Base-by-base conservation (phyloP, 768 basidiomycete species). In the Naganishia randhawae region DNA sequence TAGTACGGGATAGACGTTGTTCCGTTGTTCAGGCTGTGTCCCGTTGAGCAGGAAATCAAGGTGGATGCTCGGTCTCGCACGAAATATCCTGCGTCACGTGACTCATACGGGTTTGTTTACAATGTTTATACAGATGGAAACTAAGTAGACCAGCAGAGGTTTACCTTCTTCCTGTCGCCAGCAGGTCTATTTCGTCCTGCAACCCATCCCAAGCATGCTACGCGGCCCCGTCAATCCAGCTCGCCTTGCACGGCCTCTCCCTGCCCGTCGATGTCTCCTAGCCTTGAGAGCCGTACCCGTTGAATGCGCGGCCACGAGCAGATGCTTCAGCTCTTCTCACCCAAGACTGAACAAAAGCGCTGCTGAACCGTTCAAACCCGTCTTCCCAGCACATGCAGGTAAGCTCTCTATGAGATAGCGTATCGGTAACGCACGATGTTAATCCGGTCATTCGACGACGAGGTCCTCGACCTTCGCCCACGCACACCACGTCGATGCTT, bases 401-500 rank as follows among this genome's bases (percentile, higher is more conserved):
- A n/a, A 2, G 57, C 9, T 19, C 7, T 9, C 31, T 11, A 42
- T 50, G 22, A 4, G n/a, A n/a, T n/a, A n/a, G n/a, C n/a, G n/a
- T n/a, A n/a, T n/a, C n/a, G n/a, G n/a, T n/a, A n/a, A n/a, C n/a
- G n/a, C n/a, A n/a, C n/a, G n/a, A n/a, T n/a, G n/a, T n/a, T n/a
- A n/a, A n/a, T n/a, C n/a, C n/a, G n/a, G n/a, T n/a, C n/a, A n/a
- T n/a, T n/a, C n/a, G n/a, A n/a, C n/a, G n/a, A 48, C 37, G 22
- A 67, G 79, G 79, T 3, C 72, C 75, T 16, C 67, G 77, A 41
- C 39, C 73, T 2, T 37, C 52, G 3, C 69, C 72, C 14, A 88
- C 89, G 1, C 90, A 91, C 77, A 79, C 78, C 35, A 89, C 88
- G 74, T 86, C 84, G 35, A 80, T 85, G 9, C 82, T 92, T 67